These are phyloP conservation scores for Baorangia bicolor DNA, from an alignment of 768 basidiomycete species.

Conservation along the genomic window DNA sequence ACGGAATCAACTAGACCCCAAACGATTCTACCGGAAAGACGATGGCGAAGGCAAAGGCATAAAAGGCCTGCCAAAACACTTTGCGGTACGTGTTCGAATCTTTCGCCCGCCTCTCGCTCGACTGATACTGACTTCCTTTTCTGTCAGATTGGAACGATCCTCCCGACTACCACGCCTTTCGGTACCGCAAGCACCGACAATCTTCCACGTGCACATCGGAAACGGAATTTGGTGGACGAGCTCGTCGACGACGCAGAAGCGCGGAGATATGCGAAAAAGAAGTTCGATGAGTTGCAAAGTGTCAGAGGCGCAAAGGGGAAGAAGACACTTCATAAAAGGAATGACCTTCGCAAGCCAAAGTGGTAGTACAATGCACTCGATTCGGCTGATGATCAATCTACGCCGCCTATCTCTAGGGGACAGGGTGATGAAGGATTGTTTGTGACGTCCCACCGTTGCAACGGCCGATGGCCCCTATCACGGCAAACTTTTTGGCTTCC, in stretches of 20 bases:
- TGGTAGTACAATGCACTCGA: slow-evolving; percentile 47
- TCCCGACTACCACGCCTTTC: slow-evolving; percentile 71
- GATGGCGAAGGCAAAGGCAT: slow-evolving; percentile 83
- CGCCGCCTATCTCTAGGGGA: slow-evolving; percentile 2
- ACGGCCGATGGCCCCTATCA: background rate
- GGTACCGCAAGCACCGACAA: slow-evolving; percentile 69
- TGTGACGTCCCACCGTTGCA: background rate
- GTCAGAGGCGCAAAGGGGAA: slow-evolving; percentile 67
- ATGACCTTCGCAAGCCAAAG: slow-evolving; percentile 60
- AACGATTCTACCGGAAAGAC: slow-evolving; percentile 87
- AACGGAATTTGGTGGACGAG: slow-evolving; percentile 85
- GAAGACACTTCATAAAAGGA: slow-evolving; percentile 66
- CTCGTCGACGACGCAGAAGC: slow-evolving; percentile 86
- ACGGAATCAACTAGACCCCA: slow-evolving; percentile 87
- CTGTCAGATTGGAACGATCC: slow-evolving; percentile 72
- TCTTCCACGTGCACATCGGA: slow-evolving; percentile 64
- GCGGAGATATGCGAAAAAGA: slow-evolving; percentile 85
- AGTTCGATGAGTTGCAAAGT: slow-evolving; percentile 76
- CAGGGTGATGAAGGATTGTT: background rate
- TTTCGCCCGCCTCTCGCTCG: background rate
- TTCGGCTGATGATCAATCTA: slow-evolving; percentile 7
- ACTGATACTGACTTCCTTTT: slow-evolving; percentile 9
- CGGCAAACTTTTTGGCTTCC: background rate
- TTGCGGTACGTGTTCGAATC: slow-evolving; percentile 61
- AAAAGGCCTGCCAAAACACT: slow-evolving; percentile 84